phyloP scores from a whole-genome alignment of 129 eudicot species.

The Rutidosis leptorrhynchoides region DNA sequence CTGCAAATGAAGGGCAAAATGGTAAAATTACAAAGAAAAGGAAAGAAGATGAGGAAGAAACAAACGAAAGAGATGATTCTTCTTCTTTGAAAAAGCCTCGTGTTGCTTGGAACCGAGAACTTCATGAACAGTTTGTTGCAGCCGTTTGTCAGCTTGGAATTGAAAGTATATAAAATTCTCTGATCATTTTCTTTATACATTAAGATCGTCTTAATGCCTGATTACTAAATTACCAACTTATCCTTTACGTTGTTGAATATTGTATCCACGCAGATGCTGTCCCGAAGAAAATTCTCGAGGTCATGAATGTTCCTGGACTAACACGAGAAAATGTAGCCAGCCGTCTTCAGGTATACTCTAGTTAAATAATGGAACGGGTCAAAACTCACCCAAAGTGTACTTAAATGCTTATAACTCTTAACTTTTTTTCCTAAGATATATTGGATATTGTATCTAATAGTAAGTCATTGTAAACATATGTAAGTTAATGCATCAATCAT shows the following conservation, averaged over 20 bases:
- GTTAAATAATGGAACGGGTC: background rate
- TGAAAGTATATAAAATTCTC: constrained; percentile 50
- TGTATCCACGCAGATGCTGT: constrained; percentile 74
- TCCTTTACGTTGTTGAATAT: constrained; percentile 11
- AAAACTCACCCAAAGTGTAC: background rate
- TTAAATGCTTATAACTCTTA: background rate
- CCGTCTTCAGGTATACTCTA: constrained; percentile 74
- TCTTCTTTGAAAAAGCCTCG: constrained; percentile 75
- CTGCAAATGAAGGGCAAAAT: constrained; percentile 76
- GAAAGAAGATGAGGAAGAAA: constrained; percentile 52
- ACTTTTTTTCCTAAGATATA: too few species aligned
- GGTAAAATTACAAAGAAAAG: constrained; percentile 58
- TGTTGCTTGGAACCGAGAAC: constrained; percentile 87
- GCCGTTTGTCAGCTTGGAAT: constrained; percentile 89
- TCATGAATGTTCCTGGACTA: constrained; percentile 93
- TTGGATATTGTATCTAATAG: too few species aligned
- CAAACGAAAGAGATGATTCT: constrained; percentile 62
- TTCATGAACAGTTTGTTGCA: constrained; percentile 83
- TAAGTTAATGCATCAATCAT: too few species aligned
- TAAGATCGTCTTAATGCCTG: background rate
- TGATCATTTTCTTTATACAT: background rate
- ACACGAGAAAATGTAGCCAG: constrained; percentile 92
- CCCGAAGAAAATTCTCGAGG: constrained; percentile 87
- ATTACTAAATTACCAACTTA: constrained; percentile 3
- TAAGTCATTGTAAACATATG: too few species aligned